A percentile compares a stretch with the other conserved stretches of the same genome.
Evolutionary conservation across 805 yeast genomes (phyloP).

Genomic region (Yamadazyma phyllophila): DNA sequence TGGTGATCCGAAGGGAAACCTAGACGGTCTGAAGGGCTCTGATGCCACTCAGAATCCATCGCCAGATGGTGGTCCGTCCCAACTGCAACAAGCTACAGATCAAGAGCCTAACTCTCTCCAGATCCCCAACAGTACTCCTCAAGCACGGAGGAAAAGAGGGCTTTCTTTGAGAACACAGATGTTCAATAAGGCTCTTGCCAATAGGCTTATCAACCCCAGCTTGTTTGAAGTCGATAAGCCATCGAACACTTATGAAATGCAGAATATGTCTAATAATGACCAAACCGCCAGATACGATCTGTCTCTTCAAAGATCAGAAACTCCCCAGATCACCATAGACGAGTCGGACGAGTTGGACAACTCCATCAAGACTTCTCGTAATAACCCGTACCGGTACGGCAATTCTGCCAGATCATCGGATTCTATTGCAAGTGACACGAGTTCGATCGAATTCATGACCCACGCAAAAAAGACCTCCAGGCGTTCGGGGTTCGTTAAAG

Average conservation of each 20-base stretch:
- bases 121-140: slow-evolving; percentile 16
- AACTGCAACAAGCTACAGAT: background rate
- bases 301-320: background rate
- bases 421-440: slow-evolving; percentile 16
- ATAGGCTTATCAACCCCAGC: slow-evolving; percentile 7
- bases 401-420: slow-evolving; percentile 22
- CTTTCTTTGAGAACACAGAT: slow-evolving; percentile 66
- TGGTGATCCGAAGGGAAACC: background rate
- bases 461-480: slow-evolving; percentile 15
- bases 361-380: slow-evolving; percentile 10
- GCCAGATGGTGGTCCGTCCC: background rate
- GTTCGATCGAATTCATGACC: slow-evolving; percentile 18
- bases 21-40: background rate
- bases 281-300: no score
- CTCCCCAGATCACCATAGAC: slow-evolving; percentile 24
- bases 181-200: slow-evolving; percentile 43
- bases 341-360: slow-evolving; percentile 7
- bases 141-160: slow-evolving; percentile 53
- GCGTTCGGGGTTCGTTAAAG: slow-evolving; percentile 13
- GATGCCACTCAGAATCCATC: background rate
- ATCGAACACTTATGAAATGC: background rate
- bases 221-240: slow-evolving; percentile 5
- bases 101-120: background rate
- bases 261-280: background rate
- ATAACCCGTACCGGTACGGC: slow-evolving; percentile 14